Percentiles rank a stretch among this genome's conserved stretches.
These are phyloP conservation scores for Metschnikowia drakensbergensis DNA, from an alignment of 805 yeast genomes.

Conservation along the genomic window DNA sequence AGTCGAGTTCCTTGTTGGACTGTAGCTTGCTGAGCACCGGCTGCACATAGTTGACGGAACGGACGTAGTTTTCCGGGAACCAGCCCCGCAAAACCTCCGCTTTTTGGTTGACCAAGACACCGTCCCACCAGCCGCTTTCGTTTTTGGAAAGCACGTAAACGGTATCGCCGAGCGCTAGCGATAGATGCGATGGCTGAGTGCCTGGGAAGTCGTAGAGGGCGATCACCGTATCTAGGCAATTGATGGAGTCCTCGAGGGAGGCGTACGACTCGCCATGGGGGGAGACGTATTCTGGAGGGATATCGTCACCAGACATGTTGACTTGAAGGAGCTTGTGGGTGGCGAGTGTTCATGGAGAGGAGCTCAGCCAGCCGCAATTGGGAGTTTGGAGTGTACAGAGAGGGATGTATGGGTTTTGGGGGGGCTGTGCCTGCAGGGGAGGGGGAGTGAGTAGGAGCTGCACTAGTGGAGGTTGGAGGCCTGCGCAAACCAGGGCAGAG, in stretches of 20 bases:
- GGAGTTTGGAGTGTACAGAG: not conserved
- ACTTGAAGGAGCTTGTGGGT: not conserved
- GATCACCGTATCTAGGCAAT: constrained; percentile 53
- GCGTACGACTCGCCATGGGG: constrained; percentile 23
- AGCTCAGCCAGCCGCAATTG: no score
- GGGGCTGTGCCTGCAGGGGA: no score
- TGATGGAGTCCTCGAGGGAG: constrained; percentile 15
- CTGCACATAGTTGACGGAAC: constrained; percentile 42
- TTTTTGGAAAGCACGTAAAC: constrained; percentile 64
- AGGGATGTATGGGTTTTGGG: no score
- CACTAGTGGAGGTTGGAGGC: no score
- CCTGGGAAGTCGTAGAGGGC: constrained; percentile 56
- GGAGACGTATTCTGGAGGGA: constrained; percentile 39
- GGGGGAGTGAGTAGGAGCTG: no score
- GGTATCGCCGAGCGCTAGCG: constrained; percentile 61
- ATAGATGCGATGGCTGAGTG: constrained; percentile 49
- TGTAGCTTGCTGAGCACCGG: constrained; percentile 37
- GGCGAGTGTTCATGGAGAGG: not conserved
- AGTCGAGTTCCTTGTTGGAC: constrained; percentile 38
- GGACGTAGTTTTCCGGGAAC: constrained; percentile 71
- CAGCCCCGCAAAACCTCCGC: constrained; percentile 65
- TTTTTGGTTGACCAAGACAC: constrained; percentile 39
- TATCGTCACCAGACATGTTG: constrained; percentile 26
- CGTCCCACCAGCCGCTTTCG: constrained; percentile 86
- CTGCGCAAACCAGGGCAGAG: no score